Conservation (phyloP, 164 flowering plant genomes). For the Litsea cubeba region DNA sequence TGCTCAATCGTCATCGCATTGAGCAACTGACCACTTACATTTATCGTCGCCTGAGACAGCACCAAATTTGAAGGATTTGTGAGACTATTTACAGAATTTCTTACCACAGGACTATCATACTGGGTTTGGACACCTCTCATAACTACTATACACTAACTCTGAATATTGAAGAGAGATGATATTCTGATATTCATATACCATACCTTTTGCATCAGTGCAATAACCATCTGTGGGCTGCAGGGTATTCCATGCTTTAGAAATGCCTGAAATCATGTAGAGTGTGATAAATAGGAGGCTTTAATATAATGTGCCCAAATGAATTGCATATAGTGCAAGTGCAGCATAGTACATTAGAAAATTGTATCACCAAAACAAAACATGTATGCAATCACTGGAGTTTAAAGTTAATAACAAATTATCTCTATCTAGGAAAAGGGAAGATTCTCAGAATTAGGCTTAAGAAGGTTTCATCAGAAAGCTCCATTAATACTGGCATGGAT, state of each 20-base stretch:
- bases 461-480: too few relatives aligned
- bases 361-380: too few relatives aligned
- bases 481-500: too few relatives aligned
- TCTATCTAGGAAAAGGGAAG: too few relatives aligned
- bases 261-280: conserved; percentile 42
- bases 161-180: too few relatives aligned
- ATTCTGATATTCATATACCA: neutral
- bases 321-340: too few relatives aligned
- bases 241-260: conserved; percentile 80
- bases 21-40: conserved; percentile 67
- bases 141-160: neutral
- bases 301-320: neutral
- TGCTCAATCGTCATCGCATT: conserved; percentile 83
- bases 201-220: conserved; percentile 81
- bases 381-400: too few relatives aligned
- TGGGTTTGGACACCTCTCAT: too few relatives aligned
- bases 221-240: conserved; percentile 59
- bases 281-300: neutral
- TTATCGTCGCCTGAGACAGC: conserved; percentile 61
- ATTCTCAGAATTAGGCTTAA: too few relatives aligned
- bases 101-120: too few relatives aligned
- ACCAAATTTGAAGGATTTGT: neutral
- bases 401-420: too few relatives aligned
- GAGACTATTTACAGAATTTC: neutral
- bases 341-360: too few relatives aligned